These are phyloP conservation scores for Mytilinidion resinicola DNA, from an alignment of 495 filamentous ascomycete genomes.

Conservation along the genomic window DNA sequence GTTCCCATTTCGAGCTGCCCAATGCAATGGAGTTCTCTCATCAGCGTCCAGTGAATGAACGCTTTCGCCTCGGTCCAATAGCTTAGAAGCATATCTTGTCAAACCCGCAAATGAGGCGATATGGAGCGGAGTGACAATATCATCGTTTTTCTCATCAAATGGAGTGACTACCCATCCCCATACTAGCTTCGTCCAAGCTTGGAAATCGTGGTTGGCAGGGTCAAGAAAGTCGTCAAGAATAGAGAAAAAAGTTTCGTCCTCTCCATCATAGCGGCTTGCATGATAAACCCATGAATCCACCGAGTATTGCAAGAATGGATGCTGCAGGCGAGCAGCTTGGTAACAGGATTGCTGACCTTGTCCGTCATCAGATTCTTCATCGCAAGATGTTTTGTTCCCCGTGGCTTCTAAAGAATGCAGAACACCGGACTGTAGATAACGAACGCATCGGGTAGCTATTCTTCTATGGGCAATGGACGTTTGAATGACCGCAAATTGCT, in stretches of 20 bases:
- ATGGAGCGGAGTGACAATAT: neutral
- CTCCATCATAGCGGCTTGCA: neutral
- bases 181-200: neutral
- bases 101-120: neutral
- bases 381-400: neutral
- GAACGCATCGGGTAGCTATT: neutral
- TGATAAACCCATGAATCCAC: neutral
- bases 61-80: neutral
- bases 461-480: neutral
- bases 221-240: neutral
- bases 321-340: neutral
- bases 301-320: neutral
- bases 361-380: neutral
- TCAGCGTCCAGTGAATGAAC: constrained; percentile 6
- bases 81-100: neutral
- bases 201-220: neutral
- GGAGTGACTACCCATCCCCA: neutral
- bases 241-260: neutral
- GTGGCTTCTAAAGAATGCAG: neutral
- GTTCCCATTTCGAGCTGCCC: constrained; percentile 29
- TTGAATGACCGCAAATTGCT: neutral
- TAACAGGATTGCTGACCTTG: neutral
- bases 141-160: neutral
- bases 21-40: constrained; percentile 28
- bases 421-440: neutral